Evolutionary conservation across 768 basidiomycete species (phyloP).

Genomic region (Kwoniella sp.): DNA sequence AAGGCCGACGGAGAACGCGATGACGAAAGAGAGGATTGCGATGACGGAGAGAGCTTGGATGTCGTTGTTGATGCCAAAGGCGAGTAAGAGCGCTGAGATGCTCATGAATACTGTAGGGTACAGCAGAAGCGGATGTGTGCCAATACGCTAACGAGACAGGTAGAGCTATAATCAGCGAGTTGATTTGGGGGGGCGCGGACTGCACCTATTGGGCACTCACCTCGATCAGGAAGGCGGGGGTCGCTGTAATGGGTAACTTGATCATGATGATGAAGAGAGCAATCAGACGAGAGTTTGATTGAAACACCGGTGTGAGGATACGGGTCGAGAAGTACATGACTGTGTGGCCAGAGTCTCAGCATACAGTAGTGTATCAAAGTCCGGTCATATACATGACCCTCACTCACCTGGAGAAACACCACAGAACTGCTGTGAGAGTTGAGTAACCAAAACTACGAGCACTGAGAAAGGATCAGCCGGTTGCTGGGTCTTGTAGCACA

Average conservation of each 20-base stretch:
- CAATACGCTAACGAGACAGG: slow-evolving; percentile 63
- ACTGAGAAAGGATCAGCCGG: slow-evolving; percentile 26
- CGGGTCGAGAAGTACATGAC: slow-evolving; percentile 90
- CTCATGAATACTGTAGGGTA: slow-evolving; percentile 72
- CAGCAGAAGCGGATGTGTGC: slow-evolving; percentile 68
- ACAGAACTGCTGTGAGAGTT: slow-evolving; percentile 46
- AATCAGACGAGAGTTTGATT: slow-evolving; percentile 71
- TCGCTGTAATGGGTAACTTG: slow-evolving; percentile 66
- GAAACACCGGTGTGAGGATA: slow-evolving; percentile 78
- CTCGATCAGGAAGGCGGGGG: slow-evolving; percentile 82
- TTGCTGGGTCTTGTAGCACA: no score
- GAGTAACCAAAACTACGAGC: slow-evolving; percentile 41
- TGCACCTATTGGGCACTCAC: no score
- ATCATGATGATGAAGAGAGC: slow-evolving; percentile 79
- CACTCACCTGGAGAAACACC: slow-evolving; percentile 45
- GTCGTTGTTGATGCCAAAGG: slow-evolving; percentile 56
- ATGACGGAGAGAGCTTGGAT: slow-evolving; percentile 66
- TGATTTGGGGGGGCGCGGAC: no score
- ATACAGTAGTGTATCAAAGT: neutral
- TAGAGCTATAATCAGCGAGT: neutral
- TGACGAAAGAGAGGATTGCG: slow-evolving; percentile 72
- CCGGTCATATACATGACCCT: no score
- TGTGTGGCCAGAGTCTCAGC: slow-evolving; percentile 43
- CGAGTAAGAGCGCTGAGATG: slow-evolving; percentile 68
- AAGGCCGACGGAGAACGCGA: slow-evolving; percentile 86